A percentile compares a stretch with the other conserved stretches of the same genome.
Evolutionary conservation across 2,329 filamentous ascomycete species (phyloP).

Genomic region (Apiospora aurea): DNA sequence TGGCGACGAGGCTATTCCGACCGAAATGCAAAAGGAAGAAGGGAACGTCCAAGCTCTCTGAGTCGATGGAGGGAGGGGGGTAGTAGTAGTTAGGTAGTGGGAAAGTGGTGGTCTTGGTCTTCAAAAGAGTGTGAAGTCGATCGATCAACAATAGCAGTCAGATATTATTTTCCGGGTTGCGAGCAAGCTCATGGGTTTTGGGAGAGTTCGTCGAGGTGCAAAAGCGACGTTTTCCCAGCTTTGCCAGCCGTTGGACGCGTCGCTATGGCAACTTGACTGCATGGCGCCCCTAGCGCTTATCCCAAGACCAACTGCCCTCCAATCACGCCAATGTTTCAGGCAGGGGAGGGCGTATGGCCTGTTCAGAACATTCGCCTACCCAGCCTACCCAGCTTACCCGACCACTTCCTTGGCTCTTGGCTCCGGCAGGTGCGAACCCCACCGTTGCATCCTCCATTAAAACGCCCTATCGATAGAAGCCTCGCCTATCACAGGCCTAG

Average conservation of each 20-base stretch:
- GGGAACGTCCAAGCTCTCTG: conserved; percentile 19
- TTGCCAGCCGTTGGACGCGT: not conserved
- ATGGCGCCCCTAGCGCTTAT: conserved; percentile 3
- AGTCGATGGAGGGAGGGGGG: not conserved
- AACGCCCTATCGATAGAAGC: conserved; percentile 11
- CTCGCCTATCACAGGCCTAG: not conserved
- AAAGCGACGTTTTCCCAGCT: conserved; percentile 10
- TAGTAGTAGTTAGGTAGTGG: not conserved
- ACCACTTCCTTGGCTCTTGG: conserved; percentile 6
- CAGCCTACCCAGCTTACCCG: not conserved
- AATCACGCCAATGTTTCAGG: not conserved
- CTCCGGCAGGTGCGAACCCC: not conserved
- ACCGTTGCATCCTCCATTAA: conserved; percentile 14
- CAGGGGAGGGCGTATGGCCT: not conserved
- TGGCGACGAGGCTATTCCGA: conserved; percentile 13
- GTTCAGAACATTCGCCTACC: not conserved
- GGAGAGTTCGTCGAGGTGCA: not conserved
- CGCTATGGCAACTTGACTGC: not conserved
- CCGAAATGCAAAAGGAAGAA: not conserved
- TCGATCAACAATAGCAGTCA: conserved; percentile 10
- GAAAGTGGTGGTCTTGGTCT: not conserved
- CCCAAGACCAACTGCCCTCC: not conserved
- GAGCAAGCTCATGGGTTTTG: not conserved
- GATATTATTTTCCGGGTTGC: conserved; percentile 13
- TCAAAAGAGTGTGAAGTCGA: conserved; percentile 17